These are phyloP conservation scores for Coemansia sp. DNA, from an alignment of 192 early-diverging fungal species.

Conservation along the genomic window DNA sequence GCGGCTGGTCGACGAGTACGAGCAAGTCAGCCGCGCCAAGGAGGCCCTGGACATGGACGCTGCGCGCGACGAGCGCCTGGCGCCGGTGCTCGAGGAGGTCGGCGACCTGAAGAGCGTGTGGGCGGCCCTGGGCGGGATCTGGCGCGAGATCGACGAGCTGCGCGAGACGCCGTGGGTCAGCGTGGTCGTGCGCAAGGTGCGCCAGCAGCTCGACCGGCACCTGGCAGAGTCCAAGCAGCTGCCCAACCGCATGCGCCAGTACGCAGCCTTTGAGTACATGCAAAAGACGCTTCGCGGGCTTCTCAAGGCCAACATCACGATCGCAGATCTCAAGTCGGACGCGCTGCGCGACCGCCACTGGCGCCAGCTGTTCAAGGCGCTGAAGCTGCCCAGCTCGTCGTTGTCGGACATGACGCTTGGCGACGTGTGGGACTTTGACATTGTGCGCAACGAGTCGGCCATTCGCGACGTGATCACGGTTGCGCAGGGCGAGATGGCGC, in stretches of 20 bases:
- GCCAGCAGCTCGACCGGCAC: slow-evolving; percentile 80
- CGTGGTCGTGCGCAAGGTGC: slow-evolving; percentile 85
- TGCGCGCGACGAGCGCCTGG: slow-evolving; percentile 64
- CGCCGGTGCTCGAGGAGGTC: slow-evolving; percentile 87
- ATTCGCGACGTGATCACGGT: slow-evolving; percentile 86
- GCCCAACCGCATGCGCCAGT: slow-evolving; percentile 95
- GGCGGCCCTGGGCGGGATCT: slow-evolving; percentile 74
- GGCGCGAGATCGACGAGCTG: slow-evolving; percentile 79
- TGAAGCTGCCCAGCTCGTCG: slow-evolving; percentile 68
- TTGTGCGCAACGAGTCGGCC: slow-evolving; percentile 78
- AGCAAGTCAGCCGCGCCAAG: slow-evolving; percentile 85
- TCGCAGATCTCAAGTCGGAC: slow-evolving; percentile 93
- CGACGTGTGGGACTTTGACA: slow-evolving; percentile 91
- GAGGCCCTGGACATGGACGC: slow-evolving; percentile 88
- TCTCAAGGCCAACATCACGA: slow-evolving; percentile 74
- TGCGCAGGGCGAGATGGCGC: slow-evolving; percentile 99
- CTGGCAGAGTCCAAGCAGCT: slow-evolving; percentile 82
- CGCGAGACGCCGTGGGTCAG: slow-evolving; percentile 85
- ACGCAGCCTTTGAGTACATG: slow-evolving; percentile 93
- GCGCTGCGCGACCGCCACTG: slow-evolving; percentile 96
- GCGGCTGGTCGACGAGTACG: slow-evolving; percentile 79
- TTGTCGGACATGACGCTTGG: slow-evolving; percentile 90
- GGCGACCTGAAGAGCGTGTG: slow-evolving; percentile 92
- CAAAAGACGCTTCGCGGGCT: slow-evolving; percentile 79
- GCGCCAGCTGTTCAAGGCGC: slow-evolving; percentile 84